These are phyloP conservation scores for Aspergillus aculeatinus DNA, from an alignment of 2,329 filamentous ascomycete species.

Conservation along the genomic window DNA sequence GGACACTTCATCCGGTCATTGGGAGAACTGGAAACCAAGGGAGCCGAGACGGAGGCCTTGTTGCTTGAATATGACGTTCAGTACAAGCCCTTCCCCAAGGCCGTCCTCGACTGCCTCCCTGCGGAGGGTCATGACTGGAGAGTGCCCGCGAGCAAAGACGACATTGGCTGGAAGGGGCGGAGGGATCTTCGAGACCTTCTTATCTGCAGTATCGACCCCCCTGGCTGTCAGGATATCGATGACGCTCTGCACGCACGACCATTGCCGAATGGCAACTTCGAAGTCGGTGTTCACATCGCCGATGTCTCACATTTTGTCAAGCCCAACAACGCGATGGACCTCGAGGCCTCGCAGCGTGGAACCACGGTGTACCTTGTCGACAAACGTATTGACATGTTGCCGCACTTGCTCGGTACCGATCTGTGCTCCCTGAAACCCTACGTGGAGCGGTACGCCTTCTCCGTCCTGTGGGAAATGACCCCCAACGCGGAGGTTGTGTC, in stretches of 20 bases:
- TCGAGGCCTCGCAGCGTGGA: constrained; percentile 87
- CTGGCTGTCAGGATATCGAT: constrained; percentile 96
- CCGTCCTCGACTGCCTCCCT: constrained; percentile 89
- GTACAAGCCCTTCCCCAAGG: constrained; percentile 94
- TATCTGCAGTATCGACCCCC: constrained; percentile 96
- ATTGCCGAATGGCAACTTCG: constrained; percentile 87
- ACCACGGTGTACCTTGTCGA: constrained; percentile 98
- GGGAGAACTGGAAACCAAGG: constrained; percentile 92
- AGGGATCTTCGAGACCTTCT: constrained; percentile 80
- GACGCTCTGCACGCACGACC: constrained; percentile 86
- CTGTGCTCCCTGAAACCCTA: constrained; percentile 96
- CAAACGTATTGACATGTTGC: constrained; percentile 99
- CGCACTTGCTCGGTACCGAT: constrained; percentile 91
- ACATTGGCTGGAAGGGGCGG: constrained; percentile 83
- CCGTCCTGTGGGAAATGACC: constrained; percentile 84
- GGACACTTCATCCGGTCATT: constrained; percentile 93
- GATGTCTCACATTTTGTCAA: constrained; percentile 99
- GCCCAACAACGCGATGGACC: constrained; percentile 95
- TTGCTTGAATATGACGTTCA: constrained; percentile 96
- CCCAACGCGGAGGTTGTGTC: constrained; percentile 80
- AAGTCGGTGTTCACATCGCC: constrained; percentile 97
- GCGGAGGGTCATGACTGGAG: constrained; percentile 90
- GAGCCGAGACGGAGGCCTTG: constrained; percentile 94
- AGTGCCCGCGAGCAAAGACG: constrained; percentile 74
- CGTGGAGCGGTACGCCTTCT: constrained; percentile 90